These are phyloP conservation scores for Ustanciosporium gigantosporum DNA, from an alignment of 1,284 basidiomycete genomes.

Conservation along the genomic window DNA sequence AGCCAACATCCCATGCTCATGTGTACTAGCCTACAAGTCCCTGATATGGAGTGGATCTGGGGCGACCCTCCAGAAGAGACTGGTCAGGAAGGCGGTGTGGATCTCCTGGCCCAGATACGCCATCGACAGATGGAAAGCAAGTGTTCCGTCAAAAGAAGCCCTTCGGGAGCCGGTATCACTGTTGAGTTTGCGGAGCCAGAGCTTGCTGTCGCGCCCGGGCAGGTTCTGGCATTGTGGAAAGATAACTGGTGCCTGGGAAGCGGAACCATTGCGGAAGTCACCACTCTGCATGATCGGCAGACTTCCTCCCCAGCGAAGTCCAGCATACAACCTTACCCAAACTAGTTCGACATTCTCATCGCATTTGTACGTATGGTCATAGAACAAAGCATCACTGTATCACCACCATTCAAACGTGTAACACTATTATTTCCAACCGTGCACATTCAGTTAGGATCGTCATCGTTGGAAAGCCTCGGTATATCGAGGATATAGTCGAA, in stretches of 20 bases:
- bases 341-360: too few relatives aligned
- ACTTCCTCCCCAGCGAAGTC: not conserved
- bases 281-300: conserved; percentile 25
- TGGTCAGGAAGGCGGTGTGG: conserved; percentile 67
- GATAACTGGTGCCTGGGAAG: conserved; percentile 81
- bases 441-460: too few relatives aligned
- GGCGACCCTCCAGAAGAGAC: conserved; percentile 24
- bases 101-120: conserved; percentile 73
- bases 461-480: too few relatives aligned
- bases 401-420: too few relatives aligned
- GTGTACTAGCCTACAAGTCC: conserved; percentile 47
- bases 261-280: conserved; percentile 67
- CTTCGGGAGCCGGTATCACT: conserved; percentile 9
- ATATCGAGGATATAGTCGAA: too few relatives aligned
- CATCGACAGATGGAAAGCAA: conserved; percentile 71
- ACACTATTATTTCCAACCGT: too few relatives aligned
- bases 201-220: conserved; percentile 76
- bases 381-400: too few relatives aligned
- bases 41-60: conserved; percentile 31
- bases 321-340: too few relatives aligned
- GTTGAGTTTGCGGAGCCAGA: conserved; percentile 68
- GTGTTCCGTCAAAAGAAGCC: conserved; percentile 62
- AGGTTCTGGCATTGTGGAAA: conserved; percentile 76
- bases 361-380: too few relatives aligned
- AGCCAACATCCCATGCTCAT: conserved; percentile 73